Evolutionary conservation across 176 grass and related monocot genomes (phyloP), one percentile per base, ranked within the genome.

Genomic region (Aechmea fasciata): DNA sequence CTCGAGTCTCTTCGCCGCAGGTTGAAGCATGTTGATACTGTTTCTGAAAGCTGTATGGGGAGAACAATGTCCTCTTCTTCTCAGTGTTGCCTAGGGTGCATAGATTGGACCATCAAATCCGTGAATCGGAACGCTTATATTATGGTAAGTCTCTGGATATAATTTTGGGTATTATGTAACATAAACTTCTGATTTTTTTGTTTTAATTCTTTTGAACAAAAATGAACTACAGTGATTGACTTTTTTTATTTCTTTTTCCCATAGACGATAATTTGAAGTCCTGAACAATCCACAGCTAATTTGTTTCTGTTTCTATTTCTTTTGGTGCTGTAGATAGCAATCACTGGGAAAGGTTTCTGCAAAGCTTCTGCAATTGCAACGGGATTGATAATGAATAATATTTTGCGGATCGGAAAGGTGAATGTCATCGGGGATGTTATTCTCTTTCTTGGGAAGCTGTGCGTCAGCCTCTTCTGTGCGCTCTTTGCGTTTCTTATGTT

Each of bases 381-480:
- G 1, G 94, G 89, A 75, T 86, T 99, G 5, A 99, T 99, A 77
- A 88, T 99, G 94, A 99, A 99, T 13, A 99, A 99, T 68, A 93
- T 93, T 72, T 80, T 99, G 82, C 84, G 90, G n/a, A 90, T 99
- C 7, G 94, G 94, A 51, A 99, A 99, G 65, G 94, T 99, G 0
- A 99, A 99, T 18, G 90, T 93, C 14, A 99, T 99, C 49, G 94
- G 94, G 11, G 94, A 99, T 70, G 90, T 99, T 48, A 99, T 93
- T 86, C 87, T 99, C 51, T 93, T 93, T 67, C 87, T 99, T 49
- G 94, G 94, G 48, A 99, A 90, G 29, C 71, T 99, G 14, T 93
- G 94, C 28, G 89, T 99, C 50, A 99, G 94, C 80, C 64, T 99
- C 1, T 93, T 99, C 62, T 99, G 94, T 50, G 94, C 89, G 2